Evolutionary conservation across 805 yeast species (phyloP).

Genomic region (Cyberlindnera bimundalis): DNA sequence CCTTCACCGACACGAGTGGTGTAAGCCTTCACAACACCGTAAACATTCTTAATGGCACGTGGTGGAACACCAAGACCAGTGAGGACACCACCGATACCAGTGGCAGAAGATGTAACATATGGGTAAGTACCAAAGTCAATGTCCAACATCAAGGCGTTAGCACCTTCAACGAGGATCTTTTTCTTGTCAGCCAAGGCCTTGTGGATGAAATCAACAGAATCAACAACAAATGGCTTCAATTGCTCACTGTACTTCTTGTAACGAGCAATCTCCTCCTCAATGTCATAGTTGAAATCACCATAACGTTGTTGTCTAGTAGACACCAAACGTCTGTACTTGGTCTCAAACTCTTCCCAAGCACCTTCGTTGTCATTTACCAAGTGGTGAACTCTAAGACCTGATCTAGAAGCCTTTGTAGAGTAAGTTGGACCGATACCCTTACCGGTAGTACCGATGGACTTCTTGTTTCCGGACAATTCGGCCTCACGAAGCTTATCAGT

Average conservation of each 20-base stretch:
- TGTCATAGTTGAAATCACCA: constrained; percentile 88
- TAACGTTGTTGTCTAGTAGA: constrained; percentile 84
- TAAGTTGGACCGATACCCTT: constrained; percentile 99
- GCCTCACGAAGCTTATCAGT: constrained; percentile 94
- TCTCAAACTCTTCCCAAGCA: constrained; percentile 89
- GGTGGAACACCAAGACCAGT: constrained; percentile 99
- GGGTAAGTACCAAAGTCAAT: constrained; percentile 98
- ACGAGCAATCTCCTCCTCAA: constrained; percentile 71
- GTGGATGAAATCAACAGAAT: constrained; percentile 82
- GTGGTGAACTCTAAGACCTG: constrained; percentile 96
- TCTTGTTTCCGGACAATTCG: constrained; percentile 64
- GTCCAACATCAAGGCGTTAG: constrained; percentile 96
- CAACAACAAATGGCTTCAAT: constrained; percentile 89
- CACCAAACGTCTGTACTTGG: constrained; percentile 70
- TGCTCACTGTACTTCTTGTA: constrained; percentile 71
- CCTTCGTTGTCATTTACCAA: constrained; percentile 84
- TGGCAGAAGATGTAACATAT: constrained; percentile 90
- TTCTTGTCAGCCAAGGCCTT: constrained; percentile 71
- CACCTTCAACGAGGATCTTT: constrained; percentile 94
- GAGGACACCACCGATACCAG: constrained; percentile 96
- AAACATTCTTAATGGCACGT: constrained; percentile 67
- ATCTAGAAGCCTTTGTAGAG: constrained; percentile 93
- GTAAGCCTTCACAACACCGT: constrained; percentile 97
- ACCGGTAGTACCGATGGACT: constrained; percentile 97
- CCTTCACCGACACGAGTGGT: constrained; percentile 99